Evolutionary conservation across 352 stramenopile species (phyloP).

Genomic region (Phytopythium sindhum): DNA sequence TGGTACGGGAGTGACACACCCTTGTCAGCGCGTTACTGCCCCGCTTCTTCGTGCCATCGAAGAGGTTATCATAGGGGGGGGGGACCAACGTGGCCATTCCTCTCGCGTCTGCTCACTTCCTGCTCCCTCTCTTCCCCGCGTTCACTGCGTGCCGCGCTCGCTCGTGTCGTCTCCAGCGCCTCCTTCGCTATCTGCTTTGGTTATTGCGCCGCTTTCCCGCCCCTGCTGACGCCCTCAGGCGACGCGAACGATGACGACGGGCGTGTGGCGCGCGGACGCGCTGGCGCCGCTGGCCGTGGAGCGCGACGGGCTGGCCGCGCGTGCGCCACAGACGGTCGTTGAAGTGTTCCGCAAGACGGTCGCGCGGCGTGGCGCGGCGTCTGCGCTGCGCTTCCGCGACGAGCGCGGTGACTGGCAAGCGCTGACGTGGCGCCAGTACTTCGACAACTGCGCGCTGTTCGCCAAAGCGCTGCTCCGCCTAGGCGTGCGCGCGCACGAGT

Average conservation of each 20-base stretch:
- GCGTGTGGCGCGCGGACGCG: constrained; percentile 4
- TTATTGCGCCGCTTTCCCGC: background rate
- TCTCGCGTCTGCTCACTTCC: background rate
- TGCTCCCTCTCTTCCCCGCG: too few relatives aligned
- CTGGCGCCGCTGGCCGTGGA: constrained; percentile 3
- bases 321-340: constrained; percentile 31
- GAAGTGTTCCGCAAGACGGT: constrained; percentile 40
- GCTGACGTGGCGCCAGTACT: constrained; percentile 78
- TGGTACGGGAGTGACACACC: background rate
- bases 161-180: too few relatives aligned
- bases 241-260: background rate
- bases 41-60: background rate
- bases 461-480: constrained; percentile 73
- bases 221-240: background rate
- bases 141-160: too few relatives aligned
- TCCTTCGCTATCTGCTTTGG: too few relatives aligned
- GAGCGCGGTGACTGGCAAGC: constrained; percentile 36
- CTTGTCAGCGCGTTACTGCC: background rate
- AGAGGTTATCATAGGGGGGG: background rate
- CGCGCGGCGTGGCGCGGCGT: background rate
- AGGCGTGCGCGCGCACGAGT: constrained; percentile 63
- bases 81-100: background rate
- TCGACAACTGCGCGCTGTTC: constrained; percentile 56
- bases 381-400: constrained; percentile 8
- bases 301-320: constrained; percentile 21